Evolutionary conservation across 2,329 filamentous ascomycete genomes (phyloP).

Genomic region (Zymoseptoria brevis): DNA sequence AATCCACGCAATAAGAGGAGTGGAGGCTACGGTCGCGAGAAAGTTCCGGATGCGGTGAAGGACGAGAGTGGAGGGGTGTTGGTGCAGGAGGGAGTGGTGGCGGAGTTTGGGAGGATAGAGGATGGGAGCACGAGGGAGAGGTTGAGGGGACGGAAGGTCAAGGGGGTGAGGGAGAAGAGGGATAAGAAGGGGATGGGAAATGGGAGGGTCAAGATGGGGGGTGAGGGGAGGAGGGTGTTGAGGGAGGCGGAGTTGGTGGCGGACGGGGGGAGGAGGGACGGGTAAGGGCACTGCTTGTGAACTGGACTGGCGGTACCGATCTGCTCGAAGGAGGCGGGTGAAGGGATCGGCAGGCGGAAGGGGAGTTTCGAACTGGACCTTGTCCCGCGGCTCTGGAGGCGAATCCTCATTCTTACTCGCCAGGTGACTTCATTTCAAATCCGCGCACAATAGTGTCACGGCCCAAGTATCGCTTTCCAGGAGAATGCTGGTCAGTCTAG

Average conservation of each 20-base stretch:
- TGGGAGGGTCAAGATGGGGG: conserved; percentile 20
- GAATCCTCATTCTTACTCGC: too few species aligned
- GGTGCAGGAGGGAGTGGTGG: conserved; percentile 1
- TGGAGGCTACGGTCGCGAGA: not conserved
- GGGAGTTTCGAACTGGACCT: too few species aligned
- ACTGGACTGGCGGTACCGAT: too few species aligned
- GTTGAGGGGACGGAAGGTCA: conserved; percentile 29
- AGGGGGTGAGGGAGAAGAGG: conserved; percentile 30
- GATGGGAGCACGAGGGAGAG: conserved; percentile 22
- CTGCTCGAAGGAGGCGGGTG: too few species aligned
- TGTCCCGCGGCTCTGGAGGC: too few species aligned
- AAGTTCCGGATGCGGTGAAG: conserved; percentile 5
- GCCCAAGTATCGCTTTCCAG: too few species aligned
- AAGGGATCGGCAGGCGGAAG: too few species aligned
- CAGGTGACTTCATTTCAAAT: too few species aligned
- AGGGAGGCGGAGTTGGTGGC: not conserved
- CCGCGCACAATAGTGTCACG: too few species aligned
- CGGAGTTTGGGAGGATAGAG: conserved; percentile 23
- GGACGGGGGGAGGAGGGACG: not conserved
- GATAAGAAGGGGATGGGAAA: conserved; percentile 29
- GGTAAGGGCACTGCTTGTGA: not conserved
- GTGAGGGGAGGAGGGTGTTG: not conserved
- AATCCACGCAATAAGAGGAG: not conserved
- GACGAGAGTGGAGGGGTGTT: conserved; percentile 19
- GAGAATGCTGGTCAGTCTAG: too few species aligned